Evolutionary conservation across 2,329 filamentous ascomycete species (phyloP).

Genomic region (Metarhizium rileyi): DNA sequence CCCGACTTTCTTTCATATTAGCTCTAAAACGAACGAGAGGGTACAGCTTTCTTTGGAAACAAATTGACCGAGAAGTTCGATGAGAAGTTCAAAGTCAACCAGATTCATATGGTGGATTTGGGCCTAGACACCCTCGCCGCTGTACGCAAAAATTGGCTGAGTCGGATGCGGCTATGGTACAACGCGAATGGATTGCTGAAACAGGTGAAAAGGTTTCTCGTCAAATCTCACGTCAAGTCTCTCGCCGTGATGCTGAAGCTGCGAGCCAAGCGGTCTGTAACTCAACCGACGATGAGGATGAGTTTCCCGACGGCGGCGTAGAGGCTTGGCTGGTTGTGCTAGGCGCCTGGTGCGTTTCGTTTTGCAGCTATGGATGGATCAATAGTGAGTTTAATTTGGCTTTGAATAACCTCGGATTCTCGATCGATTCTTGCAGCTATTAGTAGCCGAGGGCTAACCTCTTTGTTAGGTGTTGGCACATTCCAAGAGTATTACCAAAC

Average conservation of each 20-base stretch:
- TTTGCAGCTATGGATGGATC: slow-evolving; percentile 26
- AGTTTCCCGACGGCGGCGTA: slow-evolving; percentile 16
- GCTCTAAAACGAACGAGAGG: neutral
- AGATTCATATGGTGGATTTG: slow-evolving; percentile 1
- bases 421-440: neutral
- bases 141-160: slow-evolving; percentile 5
- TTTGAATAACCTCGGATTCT: neutral
- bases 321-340: slow-evolving; percentile 25
- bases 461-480: slow-evolving; percentile 30
- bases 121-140: slow-evolving; percentile 2
- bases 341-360: slow-evolving; percentile 24
- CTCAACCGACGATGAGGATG: neutral
- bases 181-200: slow-evolving; percentile 6
- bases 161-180: slow-evolving; percentile 6
- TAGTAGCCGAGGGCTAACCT: slow-evolving; percentile 2
- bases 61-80: neutral
- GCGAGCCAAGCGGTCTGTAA: neutral
- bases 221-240: slow-evolving; percentile 4
- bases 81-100: neutral
- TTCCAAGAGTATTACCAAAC: slow-evolving; percentile 51
- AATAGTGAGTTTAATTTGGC: slow-evolving; percentile 2
- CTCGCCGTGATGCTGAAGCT: neutral
- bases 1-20: neutral
- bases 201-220: slow-evolving; percentile 3
- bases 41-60: neutral